Evolutionary conservation across 176 grass and related monocot genomes (phyloP).

Genomic region (Bromus sterilis): DNA sequence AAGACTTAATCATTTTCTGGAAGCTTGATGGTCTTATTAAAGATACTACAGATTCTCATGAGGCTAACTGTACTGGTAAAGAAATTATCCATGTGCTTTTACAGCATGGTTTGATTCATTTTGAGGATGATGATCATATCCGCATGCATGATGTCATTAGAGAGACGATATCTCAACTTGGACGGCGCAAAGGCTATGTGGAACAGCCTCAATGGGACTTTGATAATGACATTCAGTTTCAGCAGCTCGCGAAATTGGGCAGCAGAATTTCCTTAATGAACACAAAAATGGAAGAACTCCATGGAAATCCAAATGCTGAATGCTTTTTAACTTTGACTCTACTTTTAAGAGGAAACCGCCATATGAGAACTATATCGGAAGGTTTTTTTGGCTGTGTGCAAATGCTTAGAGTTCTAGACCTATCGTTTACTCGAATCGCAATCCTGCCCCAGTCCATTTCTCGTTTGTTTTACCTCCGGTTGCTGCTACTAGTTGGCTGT

Average conservation of each 20-base stretch:
- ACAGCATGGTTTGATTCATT: constrained; percentile 6
- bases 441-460: not conserved
- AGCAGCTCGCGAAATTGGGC: not conserved
- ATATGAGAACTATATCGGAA: not conserved
- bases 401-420: not conserved
- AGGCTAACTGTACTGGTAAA: not conserved
- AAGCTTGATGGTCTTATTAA: not conserved
- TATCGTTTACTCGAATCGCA: not conserved
- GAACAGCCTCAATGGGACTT: not conserved
- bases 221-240: not conserved
- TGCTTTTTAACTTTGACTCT: not conserved
- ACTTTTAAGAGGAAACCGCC: constrained; percentile 4
- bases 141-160: constrained; percentile 24
- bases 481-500: constrained; percentile 15
- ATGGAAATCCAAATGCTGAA: not conserved
- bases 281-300: not conserved
- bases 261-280: not conserved
- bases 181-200: not conserved
- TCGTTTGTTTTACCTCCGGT: not conserved
- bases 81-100: constrained; percentile 1
- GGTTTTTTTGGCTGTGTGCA: not conserved
- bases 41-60: not conserved
- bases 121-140: not conserved
- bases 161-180: not conserved
- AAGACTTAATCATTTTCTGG: constrained; percentile 7